These are phyloP conservation scores for Myriosclerotinia curreyana DNA, from an alignment of 2,329 filamentous ascomycete genomes.

Conservation along the genomic window DNA sequence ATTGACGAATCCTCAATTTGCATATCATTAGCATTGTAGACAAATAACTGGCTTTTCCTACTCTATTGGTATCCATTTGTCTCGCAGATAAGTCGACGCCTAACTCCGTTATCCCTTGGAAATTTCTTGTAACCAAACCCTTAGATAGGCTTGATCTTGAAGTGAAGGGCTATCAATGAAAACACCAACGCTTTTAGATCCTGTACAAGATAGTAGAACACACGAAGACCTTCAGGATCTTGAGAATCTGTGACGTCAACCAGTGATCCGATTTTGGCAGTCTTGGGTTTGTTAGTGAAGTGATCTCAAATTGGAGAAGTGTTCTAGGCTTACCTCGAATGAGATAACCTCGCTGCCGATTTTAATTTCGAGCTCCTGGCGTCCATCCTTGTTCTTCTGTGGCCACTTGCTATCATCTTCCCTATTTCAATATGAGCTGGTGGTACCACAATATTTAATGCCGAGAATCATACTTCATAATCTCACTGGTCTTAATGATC, in stretches of 20 bases:
- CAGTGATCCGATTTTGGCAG: conserved; percentile 94
- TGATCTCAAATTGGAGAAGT: not conserved
- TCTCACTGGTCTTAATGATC: conserved; percentile 95
- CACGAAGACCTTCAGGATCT: conserved; percentile 90
- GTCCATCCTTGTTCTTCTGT: conserved; percentile 97
- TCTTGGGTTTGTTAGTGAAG: conserved; percentile 51
- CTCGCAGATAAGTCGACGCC: conserved; percentile 25
- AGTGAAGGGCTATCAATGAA: conserved; percentile 92
- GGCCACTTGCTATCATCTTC: conserved; percentile 99
- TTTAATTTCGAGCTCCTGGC: conserved; percentile 93
- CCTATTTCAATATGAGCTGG: conserved; percentile 48
- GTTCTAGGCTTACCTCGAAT: conserved; percentile 67
- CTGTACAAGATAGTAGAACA: conserved; percentile 98
- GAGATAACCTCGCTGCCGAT: conserved; percentile 95
- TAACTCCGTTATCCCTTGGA: conserved; percentile 34
- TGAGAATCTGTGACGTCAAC: conserved; percentile 95
- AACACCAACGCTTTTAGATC: conserved; percentile 96
- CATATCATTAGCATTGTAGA: conserved; percentile 11
- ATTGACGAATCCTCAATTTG: not conserved
- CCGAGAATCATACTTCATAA: conserved; percentile 72
- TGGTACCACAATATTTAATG: not conserved
- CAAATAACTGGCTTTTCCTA: conserved; percentile 19
- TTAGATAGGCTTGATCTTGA: conserved; percentile 85
- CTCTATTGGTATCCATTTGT: conserved; percentile 37
- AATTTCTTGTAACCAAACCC: conserved; percentile 1